Evolutionary conservation across 495 filamentous ascomycete species (phyloP), one percentile per base, ranked within the genome.

Genomic region (Aspergillus olivimuriae): DNA sequence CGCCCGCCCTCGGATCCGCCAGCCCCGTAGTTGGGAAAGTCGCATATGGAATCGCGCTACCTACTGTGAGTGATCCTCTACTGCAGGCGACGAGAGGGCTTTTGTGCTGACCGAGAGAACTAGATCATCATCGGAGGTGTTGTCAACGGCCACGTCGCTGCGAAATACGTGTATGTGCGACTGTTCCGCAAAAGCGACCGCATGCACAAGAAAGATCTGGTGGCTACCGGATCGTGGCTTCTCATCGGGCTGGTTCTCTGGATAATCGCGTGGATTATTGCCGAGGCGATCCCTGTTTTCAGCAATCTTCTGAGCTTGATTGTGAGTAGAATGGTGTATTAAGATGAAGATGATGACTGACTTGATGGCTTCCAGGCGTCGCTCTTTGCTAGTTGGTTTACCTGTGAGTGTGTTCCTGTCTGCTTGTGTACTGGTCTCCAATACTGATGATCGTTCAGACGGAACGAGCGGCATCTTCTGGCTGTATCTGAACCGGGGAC

Each of bases 1-100:
- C 80, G 1, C 87, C 87, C 0, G 85, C 86, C 3, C 72, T 91
- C 0, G 73, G 80, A 12, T 81, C 81, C 0, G 79, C 83, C 7
- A 72, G 77, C 9, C 63, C 67, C 1, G 20, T 77, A 0, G 57
- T 90, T 12, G 74, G 77, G 44, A 88, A 86, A 61, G 60, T 89
- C 10, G 81, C 84, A 1, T 92, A 83, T 50, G 86, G 86, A 4
- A 65, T 91, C 34, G 86, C 85, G 3, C 64, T 86, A 8, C 86
- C 86, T 0, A 86, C 83, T 18, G 77, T 67, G 15, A 21, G 49
- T 60, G 18, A 39, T 37, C 31, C 24, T 34, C 2, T 23, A 9
- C 2, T 21, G 9, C 0, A 17, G 15, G 3, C 18, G 0, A 16
- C 8, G 9, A 34, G 28, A 28, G 1, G 12, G n/a, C 12, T 41